Evolutionary conservation across 2,329 filamentous ascomycete species (phyloP).

Genomic region (Aspergillus spinulosporus): DNA sequence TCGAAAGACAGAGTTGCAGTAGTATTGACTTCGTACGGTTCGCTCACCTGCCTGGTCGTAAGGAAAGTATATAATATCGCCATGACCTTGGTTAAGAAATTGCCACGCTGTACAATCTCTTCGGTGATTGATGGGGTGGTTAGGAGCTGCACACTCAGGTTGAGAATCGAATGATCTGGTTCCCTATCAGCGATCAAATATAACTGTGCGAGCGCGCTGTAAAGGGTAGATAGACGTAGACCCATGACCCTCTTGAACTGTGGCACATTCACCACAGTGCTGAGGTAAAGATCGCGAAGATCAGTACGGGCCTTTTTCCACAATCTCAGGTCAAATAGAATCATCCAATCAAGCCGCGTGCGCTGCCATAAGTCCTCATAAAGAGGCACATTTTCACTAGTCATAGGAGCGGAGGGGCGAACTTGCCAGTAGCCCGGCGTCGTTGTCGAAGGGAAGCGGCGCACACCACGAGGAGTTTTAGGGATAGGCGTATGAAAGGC

Average conservation of each 20-base stretch:
- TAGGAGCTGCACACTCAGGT: conserved; percentile 92
- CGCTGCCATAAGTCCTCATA: conserved; percentile 88
- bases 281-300: conserved; percentile 90
- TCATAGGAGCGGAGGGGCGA: conserved; percentile 69
- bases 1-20: conserved; percentile 89
- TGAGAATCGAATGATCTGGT: conserved; percentile 97
- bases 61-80: conserved; percentile 97
- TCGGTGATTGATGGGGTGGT: conserved; percentile 96
- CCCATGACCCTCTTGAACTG: conserved; percentile 94
- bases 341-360: conserved; percentile 88
- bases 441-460: conserved; percentile 45
- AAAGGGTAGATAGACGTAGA: conserved; percentile 89
- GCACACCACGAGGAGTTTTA: conserved; percentile 66
- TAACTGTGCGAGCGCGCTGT: conserved; percentile 88
- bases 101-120: conserved; percentile 90
- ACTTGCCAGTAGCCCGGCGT: conserved; percentile 80
- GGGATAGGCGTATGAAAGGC: conserved; percentile 64
- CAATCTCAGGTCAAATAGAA: conserved; percentile 89
- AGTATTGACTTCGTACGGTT: conserved; percentile 84
- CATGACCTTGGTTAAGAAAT: conserved; percentile 92
- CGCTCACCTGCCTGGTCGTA: conserved; percentile 91
- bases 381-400: conserved; percentile 62
- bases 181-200: conserved; percentile 96
- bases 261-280: conserved; percentile 90
- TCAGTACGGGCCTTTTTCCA: conserved; percentile 96